Evolutionary conservation across 176 grass and related monocot species (phyloP).

Genomic region (Bonia amplexicaulis): DNA sequence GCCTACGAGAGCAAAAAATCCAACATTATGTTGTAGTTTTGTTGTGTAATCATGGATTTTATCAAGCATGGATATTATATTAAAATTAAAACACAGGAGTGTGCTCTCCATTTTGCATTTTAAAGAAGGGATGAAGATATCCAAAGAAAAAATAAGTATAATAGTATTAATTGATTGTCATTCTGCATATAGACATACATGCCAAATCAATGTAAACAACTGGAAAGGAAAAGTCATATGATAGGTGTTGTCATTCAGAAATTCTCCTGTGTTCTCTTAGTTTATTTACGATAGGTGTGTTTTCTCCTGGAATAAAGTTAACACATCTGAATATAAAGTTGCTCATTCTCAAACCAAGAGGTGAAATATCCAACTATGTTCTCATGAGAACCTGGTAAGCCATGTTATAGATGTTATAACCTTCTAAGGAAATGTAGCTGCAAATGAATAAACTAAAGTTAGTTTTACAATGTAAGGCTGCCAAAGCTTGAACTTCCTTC

Average conservation of each 20-base stretch:
- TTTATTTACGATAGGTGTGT: too few relatives aligned
- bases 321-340: too few relatives aligned
- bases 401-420: too few relatives aligned
- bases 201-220: slow-evolving; percentile 7
- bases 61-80: background rate
- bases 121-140: background rate
- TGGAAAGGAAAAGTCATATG: slow-evolving; percentile 6
- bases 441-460: too few relatives aligned
- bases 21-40: background rate
- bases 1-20: background rate
- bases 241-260: too few relatives aligned
- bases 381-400: too few relatives aligned
- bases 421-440: too few relatives aligned
- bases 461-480: too few relatives aligned
- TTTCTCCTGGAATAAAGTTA: too few relatives aligned
- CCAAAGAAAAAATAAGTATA: background rate
- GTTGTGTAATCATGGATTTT: background rate
- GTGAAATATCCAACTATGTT: too few relatives aligned
- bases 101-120: background rate
- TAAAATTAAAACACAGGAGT: background rate
- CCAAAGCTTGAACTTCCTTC: slow-evolving; percentile 98
- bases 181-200: background rate
- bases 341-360: too few relatives aligned
- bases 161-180: background rate
- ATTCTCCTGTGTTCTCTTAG: too few relatives aligned